Conservation (phyloP, 2,329 filamentous ascomycete species). For the Talaromyces sp. region DNA sequence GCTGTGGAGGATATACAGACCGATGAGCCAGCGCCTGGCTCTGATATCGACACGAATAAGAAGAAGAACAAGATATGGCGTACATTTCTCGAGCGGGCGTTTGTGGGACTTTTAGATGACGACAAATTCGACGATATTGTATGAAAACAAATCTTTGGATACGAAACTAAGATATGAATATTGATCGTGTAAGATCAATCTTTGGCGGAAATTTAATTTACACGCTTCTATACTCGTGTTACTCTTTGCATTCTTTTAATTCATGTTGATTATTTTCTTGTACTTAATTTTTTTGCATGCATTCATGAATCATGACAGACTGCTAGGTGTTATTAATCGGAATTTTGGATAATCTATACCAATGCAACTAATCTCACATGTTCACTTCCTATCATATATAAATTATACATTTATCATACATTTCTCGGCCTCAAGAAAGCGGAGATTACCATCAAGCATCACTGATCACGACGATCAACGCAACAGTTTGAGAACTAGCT, state of each 20-base stretch:
- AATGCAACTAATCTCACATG: neutral
- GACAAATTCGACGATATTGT: constrained; percentile 53
- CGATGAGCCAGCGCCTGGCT: constrained; percentile 43
- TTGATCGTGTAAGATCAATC: neutral
- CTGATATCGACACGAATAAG: constrained; percentile 19
- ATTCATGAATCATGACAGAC: neutral
- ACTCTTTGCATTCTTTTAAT: neutral
- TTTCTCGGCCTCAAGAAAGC: neutral
- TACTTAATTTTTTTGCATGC: neutral
- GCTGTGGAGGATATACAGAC: constrained; percentile 36
- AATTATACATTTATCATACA: neutral
- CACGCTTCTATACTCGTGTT: neutral
- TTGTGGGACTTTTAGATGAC: constrained; percentile 65
- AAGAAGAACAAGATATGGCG: constrained; percentile 64
- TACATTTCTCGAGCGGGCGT: constrained; percentile 71
- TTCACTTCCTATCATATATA: neutral
- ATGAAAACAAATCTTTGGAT: neutral
- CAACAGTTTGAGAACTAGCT: constrained; percentile 24
- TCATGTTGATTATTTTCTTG: neutral
- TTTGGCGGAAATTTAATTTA: neutral
- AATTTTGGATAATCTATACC: neutral
- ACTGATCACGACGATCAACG: neutral
- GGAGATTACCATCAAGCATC: neutral
- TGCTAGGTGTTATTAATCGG: neutral
- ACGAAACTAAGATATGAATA: neutral